Evolutionary conservation across 192 early-diverging fungal genomes (phyloP), one percentile per base, ranked within the genome.

Genomic region (Backusella tuberculispora): DNA sequence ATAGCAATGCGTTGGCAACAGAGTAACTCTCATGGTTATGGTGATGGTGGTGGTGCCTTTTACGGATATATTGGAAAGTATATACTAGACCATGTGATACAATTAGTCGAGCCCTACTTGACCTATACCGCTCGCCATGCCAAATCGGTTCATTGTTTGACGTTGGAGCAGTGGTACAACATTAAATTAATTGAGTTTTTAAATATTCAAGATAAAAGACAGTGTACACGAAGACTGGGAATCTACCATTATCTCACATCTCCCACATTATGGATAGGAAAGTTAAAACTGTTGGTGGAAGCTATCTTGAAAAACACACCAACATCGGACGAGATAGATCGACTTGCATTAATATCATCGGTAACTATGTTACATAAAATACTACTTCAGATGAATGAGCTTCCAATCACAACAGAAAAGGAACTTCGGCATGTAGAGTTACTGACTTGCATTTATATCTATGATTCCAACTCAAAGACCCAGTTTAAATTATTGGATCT

Each of bases 201-300:
- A 15, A 2, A 66, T 19, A 15, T 13, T 0, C 76, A 73, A 48
- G 56, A 78, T 46, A 19, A 34, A 8, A 19, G 42, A 0, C 4
- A 26, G 4, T 56, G 21, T 21, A 73, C 76, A 1, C 29, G 76
- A 19, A 45, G 76, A 21, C 37, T 78, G 7, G 76, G 66, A 0
- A 41, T 78, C 9, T 19, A 48, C 4, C 76, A 78, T 43, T 78
- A 68, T 6, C 29, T 78, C 14, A 69, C 65, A 3, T 24, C 44
- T 8, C 76, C 76, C 0, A 78, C 76, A 0, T 41, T 78, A 17
- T 66, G 76, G 63, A 73, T 78, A 7, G 76, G 76, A 1, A 72
- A 66, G 56, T 24, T 68, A 1, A 63, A 64, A 29, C 19, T 78
- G 10, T 40, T 78, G 3, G 50, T 78, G 5, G 40, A 66, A 13